Base-by-base conservation (phyloP, 345 rosid species). In the Cardamine chenopodiifolia region DNA sequence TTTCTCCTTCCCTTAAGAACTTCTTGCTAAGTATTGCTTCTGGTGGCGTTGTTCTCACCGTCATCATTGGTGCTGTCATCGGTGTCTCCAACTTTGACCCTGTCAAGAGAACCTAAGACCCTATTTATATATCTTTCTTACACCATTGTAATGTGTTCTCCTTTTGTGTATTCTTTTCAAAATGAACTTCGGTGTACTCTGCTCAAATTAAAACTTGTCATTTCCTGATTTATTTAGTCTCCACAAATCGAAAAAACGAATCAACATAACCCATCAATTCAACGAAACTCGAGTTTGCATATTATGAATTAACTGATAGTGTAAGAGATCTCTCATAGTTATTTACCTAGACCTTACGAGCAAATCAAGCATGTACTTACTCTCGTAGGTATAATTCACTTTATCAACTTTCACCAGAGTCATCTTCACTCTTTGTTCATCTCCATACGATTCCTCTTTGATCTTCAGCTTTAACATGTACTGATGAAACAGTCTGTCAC, bases 1-100 rank as follows among this genome's bases (percentile, higher is more conserved):
- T 88, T 65, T 79, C 92, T 54, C 97, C 97, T 25, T 93, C 98
- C 19, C 97, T 90, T 78, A 88, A 90, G 81, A 93, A 90, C 85
- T 93, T 90, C 88, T 84, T 93, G 92, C 90, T 89, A 63, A 93
- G 98, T 81, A 88, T 90, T 68, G 85, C 49, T 7, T 91, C 97
- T 1, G 97, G 97, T 40, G 96, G 96, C 4, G 79, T 84, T 14
- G 92, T 93, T 59, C 85, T 86, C 39, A 68, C 6, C 12, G 90
- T 56, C 56, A 28, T 93, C 60, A 52, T 87, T 7, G 98, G 97
- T 35, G 98, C 78, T 2, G 85, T 93, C 39, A 47, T 90, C 14
- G 96, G 93, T 4, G 98, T 93, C 17, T 32, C 97, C 84, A 93
- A 89, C 78, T 82, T 82, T 28, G 85, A 82, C 70, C 85, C 85